A percentile compares a stretch with the other conserved stretches of the same genome.
These are phyloP conservation scores for Lactifluus pinguis DNA, from an alignment of 768 basidiomycete species.

Conservation along the genomic window DNA sequence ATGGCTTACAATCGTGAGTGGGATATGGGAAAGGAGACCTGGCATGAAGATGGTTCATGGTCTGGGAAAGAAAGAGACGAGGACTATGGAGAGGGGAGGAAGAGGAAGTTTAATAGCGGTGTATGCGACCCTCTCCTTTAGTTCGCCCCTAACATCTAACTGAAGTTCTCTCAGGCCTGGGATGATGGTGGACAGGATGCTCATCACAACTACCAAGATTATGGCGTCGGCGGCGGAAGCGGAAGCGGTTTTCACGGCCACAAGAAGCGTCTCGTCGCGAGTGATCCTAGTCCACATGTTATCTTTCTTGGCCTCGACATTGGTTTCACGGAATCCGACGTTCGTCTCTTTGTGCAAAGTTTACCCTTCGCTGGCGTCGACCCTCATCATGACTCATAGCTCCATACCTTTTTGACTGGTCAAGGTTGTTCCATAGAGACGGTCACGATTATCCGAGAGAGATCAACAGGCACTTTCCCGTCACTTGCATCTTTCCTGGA, in stretches of 20 bases:
- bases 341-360: constrained; percentile 40
- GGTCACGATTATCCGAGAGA: constrained; percentile 93
- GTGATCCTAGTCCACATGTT: constrained; percentile 85
- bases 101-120: constrained; percentile 71
- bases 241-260: constrained; percentile 21
- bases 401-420: constrained; percentile 67
- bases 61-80: constrained; percentile 56
- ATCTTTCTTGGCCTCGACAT: constrained; percentile 92
- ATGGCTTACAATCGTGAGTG: constrained; percentile 59
- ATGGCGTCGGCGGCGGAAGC: constrained; percentile 16
- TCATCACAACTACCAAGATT: constrained; percentile 26
- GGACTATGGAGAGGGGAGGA: constrained; percentile 64
- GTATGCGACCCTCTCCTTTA: constrained; percentile 34
- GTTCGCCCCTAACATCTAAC: background rate
- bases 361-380: constrained; percentile 23
- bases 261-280: constrained; percentile 76
- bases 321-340: constrained; percentile 89
- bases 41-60: constrained; percentile 37
- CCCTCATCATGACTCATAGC: constrained; percentile 37
- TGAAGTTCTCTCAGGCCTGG: constrained; percentile 32
- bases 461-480: constrained; percentile 90
- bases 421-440: constrained; percentile 72
- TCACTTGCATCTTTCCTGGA: constrained; percentile 60
- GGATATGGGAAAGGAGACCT: constrained; percentile 68
- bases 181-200: constrained; percentile 37